These are phyloP conservation scores for Nematodospora anomalae DNA, from an alignment of 1,139 yeast genomes.

Conservation along the genomic window DNA sequence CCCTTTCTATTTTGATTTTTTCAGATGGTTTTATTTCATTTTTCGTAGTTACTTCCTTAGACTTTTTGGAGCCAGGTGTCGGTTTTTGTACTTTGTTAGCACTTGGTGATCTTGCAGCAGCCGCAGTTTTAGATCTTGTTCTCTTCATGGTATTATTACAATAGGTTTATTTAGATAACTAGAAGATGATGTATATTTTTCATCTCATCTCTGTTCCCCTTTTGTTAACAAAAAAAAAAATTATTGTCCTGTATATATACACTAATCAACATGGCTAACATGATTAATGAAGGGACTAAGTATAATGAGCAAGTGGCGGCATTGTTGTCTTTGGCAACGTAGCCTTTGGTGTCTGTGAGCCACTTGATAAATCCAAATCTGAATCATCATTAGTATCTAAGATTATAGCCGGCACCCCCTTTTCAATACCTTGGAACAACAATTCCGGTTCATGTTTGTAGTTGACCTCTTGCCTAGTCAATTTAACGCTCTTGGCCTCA, in stretches of 20 bases:
- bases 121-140: slow-evolving; percentile 29
- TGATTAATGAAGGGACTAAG: too few relatives aligned
- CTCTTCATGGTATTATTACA: slow-evolving; percentile 24
- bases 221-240: slow-evolving; percentile 2
- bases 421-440: slow-evolving; percentile 36
- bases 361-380: slow-evolving; percentile 1
- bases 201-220: slow-evolving; percentile 10
- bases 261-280: too few relatives aligned
- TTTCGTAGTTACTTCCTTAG: slow-evolving; percentile 6
- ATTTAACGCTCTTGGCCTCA: slow-evolving; percentile 1
- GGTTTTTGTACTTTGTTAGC: slow-evolving; percentile 19
- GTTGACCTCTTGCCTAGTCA: slow-evolving; percentile 17
- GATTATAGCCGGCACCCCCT: slow-evolving; percentile 41
- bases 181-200: neutral
- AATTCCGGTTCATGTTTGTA: slow-evolving; percentile 32
- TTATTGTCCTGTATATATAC: neutral
- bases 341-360: neutral
- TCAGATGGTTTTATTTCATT: slow-evolving; percentile 7
- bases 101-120: slow-evolving; percentile 10
- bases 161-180: slow-evolving; percentile 1
- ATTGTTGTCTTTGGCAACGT: slow-evolving; percentile 18
- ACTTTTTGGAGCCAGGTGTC: slow-evolving; percentile 10
- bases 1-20: slow-evolving; percentile 1
- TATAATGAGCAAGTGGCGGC: slow-evolving; percentile 18
- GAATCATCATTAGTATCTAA: slow-evolving; percentile 27